phyloP scores from a whole-genome alignment of 164 flowering plant genomes.

The Tinospora cordifolia region DNA sequence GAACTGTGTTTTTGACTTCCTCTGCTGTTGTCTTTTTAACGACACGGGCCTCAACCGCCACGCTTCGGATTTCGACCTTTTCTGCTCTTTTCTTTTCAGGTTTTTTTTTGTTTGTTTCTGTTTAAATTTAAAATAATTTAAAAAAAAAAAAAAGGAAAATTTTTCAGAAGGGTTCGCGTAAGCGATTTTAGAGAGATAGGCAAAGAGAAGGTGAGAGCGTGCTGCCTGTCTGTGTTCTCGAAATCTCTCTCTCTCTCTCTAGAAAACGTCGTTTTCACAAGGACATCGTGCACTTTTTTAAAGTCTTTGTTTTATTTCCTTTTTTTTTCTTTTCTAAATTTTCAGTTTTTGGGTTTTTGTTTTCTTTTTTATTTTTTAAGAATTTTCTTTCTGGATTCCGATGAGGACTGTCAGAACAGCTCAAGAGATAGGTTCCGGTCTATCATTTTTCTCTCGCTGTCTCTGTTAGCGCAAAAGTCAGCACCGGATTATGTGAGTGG shows the following conservation, averaged over 20 bases:
- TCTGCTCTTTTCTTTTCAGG: background rate
- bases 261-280: background rate
- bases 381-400: background rate
- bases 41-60: slow-evolving; percentile 13
- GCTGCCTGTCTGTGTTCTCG: background rate
- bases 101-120: no score
- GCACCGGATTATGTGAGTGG: background rate
- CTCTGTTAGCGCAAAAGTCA: background rate
- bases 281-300: background rate
- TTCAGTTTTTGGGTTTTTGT: background rate
- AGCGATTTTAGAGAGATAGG: background rate
- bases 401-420: no score
- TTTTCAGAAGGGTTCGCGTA: background rate
- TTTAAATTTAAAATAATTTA: no score
- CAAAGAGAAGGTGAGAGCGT: background rate
- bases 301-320: background rate
- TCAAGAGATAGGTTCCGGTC: no score
- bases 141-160: no score
- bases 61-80: slow-evolving; percentile 19
- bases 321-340: background rate
- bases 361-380: background rate
- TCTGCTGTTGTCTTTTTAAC: background rate
- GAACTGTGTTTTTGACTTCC: slow-evolving; percentile 12
- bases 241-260: background rate
- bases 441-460: background rate